Evolutionary conservation across 2,329 filamentous ascomycete genomes (phyloP).

Genomic region (Sclerotinia borealis): DNA sequence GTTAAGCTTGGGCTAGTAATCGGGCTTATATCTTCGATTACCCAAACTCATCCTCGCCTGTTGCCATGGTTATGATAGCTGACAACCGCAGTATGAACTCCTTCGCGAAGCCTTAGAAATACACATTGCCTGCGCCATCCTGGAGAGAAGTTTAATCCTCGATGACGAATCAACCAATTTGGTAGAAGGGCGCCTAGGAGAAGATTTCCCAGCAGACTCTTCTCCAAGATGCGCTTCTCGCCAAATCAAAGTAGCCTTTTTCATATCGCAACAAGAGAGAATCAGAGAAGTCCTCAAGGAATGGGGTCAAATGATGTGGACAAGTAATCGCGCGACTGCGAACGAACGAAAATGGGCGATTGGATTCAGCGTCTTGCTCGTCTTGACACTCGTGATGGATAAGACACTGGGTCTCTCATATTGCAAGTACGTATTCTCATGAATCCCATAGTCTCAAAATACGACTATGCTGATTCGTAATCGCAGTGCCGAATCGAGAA

Average conservation of each 20-base stretch:
- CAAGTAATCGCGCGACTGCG: slow-evolving; percentile 22
- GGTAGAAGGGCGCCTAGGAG: slow-evolving; percentile 22
- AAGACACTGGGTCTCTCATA: slow-evolving; percentile 21
- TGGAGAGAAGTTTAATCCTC: slow-evolving; percentile 29
- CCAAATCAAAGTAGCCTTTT: slow-evolving; percentile 31
- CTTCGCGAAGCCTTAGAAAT: slow-evolving; percentile 30
- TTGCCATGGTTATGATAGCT: neutral
- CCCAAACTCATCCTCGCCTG: neutral
- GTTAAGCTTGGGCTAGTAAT: neutral
- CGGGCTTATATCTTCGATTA: neutral
- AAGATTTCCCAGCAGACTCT: slow-evolving; percentile 23
- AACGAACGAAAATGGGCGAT: slow-evolving; percentile 31
- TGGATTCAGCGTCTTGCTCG: slow-evolving; percentile 29
- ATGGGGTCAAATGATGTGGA: slow-evolving; percentile 32
- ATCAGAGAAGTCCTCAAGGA: slow-evolving; percentile 27
- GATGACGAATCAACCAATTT: slow-evolving; percentile 24
- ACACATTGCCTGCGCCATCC: slow-evolving; percentile 27
- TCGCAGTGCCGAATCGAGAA: slow-evolving; percentile 24
- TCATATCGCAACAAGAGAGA: slow-evolving; percentile 25
- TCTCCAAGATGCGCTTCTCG: slow-evolving; percentile 28
- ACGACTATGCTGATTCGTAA: slow-evolving; percentile 20
- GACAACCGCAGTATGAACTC: slow-evolving; percentile 22
- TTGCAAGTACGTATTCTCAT: slow-evolving; percentile 14
- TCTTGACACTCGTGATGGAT: slow-evolving; percentile 28
- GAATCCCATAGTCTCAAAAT: slow-evolving; percentile 20